A percentile compares a stretch with the other conserved stretches of the same genome.
Conservation (phyloP, 768 basidiomycete genomes). For the Filobasidium wieringae region DNA sequence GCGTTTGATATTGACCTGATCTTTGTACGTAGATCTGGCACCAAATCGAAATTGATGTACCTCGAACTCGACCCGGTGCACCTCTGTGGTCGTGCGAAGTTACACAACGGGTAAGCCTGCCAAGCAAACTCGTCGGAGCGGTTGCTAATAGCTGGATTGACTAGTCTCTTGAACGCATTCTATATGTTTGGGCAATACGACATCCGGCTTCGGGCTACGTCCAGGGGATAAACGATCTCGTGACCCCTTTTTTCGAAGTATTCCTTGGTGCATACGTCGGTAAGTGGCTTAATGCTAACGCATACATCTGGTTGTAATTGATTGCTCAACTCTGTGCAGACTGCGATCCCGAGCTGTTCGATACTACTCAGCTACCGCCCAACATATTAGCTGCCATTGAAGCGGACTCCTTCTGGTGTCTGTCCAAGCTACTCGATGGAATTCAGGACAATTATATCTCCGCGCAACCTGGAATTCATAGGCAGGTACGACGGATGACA, state of each 20-base stretch:
- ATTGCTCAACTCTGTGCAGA: constrained; percentile 44
- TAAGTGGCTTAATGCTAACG: constrained; percentile 35
- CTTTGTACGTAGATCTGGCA: constrained; percentile 66
- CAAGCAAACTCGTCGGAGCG: not conserved
- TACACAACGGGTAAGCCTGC: constrained; percentile 65
- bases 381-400: constrained; percentile 71
- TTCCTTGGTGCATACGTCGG: constrained; percentile 92
- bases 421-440: constrained; percentile 85
- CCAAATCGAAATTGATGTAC: constrained; percentile 97
- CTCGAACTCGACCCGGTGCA: constrained; percentile 83
- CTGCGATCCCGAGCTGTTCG: constrained; percentile 77
- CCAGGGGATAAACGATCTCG: constrained; percentile 97
- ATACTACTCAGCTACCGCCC: constrained; percentile 61
- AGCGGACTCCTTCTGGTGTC: constrained; percentile 97
- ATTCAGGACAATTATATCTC: constrained; percentile 98
- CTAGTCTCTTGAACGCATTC: constrained; percentile 81
- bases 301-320: not conserved
- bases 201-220: constrained; percentile 98
- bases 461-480: constrained; percentile 89
- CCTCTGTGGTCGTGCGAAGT: constrained; percentile 77
- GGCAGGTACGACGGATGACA: constrained; percentile 85
- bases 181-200: constrained; percentile 98
- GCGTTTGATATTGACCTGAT: not conserved
- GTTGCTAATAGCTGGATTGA: not conserved
- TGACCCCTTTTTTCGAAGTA: constrained; percentile 93